Evolutionary conservation across 1,284 basidiomycete species (phyloP).

Genomic region (Polyporus tsugae): DNA sequence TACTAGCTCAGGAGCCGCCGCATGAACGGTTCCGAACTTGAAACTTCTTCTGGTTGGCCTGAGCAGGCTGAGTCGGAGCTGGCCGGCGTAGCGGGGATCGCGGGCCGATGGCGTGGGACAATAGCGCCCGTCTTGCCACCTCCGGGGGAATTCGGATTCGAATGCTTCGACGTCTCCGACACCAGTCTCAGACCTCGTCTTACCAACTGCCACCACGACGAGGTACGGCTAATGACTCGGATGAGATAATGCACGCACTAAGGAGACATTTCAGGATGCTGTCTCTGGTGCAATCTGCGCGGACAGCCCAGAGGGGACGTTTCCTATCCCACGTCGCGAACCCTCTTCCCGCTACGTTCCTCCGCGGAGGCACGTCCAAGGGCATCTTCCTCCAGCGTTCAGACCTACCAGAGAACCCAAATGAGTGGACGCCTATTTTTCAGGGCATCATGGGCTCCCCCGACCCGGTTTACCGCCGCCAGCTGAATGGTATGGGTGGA

Average conservation of each 20-base stretch:
- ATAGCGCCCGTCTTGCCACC: no score
- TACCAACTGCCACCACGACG: not conserved
- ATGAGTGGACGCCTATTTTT: constrained; percentile 69
- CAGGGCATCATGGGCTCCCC: constrained; percentile 87
- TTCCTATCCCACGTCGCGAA: constrained; percentile 37
- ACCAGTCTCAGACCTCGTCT: not conserved
- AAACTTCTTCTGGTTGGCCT: no score
- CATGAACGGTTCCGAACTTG: no score
- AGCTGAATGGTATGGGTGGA: constrained; percentile 87
- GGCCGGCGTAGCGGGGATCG: no score
- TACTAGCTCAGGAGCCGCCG: no score
- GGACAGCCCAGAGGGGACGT: not conserved
- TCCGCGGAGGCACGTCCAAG: constrained; percentile 84
- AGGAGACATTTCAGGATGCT: not conserved
- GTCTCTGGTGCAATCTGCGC: not conserved
- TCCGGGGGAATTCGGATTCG: not conserved
- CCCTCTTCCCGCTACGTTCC: constrained; percentile 65
- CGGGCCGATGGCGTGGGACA: not conserved
- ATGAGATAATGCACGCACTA: not conserved
- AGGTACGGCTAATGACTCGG: not conserved
- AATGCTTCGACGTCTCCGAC: not conserved
- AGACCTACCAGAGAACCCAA: constrained; percentile 57
- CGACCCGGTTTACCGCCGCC: constrained; percentile 74
- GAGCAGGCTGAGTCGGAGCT: no score
- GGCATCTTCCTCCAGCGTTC: constrained; percentile 71